These are phyloP conservation scores for Agapanthus africanus DNA, from an alignment of 106 monocot species.

Conservation along the genomic window DNA sequence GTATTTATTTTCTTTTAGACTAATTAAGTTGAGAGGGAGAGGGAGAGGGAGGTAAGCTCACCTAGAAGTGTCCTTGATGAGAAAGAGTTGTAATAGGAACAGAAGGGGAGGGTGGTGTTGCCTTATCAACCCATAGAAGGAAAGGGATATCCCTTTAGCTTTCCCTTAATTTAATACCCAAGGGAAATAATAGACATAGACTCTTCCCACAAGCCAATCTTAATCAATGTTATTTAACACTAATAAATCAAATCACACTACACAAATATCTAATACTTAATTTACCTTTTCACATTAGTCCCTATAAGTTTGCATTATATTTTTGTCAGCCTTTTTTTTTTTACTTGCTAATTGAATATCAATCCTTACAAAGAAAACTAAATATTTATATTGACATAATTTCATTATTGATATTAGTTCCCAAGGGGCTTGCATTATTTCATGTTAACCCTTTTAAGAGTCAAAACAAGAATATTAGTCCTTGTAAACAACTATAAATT, in stretches of 20 bases:
- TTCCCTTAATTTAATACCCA: conserved; percentile 2
- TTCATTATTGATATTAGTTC: no score
- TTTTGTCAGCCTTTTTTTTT: not conserved
- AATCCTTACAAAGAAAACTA: no score
- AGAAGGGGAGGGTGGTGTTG: conserved; percentile 11
- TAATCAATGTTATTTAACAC: conserved; percentile 4
- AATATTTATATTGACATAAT: no score
- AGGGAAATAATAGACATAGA: not conserved
- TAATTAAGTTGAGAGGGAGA: not conserved
- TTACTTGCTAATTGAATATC: no score
- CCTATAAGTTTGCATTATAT: not conserved
- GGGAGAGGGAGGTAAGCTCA: not conserved
- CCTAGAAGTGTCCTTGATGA: not conserved
- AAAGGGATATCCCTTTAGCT: conserved; percentile 11
- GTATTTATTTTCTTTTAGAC: not conserved
- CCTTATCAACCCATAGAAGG: conserved; percentile 4
- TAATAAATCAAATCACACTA: conserved; percentile 2
- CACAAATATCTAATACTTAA: conserved; percentile 1
- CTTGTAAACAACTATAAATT: no score
- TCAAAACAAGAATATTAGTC: no score
- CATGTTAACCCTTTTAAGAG: no score
- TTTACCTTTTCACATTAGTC: not conserved
- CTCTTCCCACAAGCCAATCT: not conserved
- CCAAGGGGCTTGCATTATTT: no score
- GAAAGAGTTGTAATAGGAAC: not conserved